Percentiles rank a stretch among this genome's conserved stretches.
These are phyloP conservation scores for Mycena capillaripes DNA, from an alignment of 768 basidiomycete species.

Conservation along the genomic window DNA sequence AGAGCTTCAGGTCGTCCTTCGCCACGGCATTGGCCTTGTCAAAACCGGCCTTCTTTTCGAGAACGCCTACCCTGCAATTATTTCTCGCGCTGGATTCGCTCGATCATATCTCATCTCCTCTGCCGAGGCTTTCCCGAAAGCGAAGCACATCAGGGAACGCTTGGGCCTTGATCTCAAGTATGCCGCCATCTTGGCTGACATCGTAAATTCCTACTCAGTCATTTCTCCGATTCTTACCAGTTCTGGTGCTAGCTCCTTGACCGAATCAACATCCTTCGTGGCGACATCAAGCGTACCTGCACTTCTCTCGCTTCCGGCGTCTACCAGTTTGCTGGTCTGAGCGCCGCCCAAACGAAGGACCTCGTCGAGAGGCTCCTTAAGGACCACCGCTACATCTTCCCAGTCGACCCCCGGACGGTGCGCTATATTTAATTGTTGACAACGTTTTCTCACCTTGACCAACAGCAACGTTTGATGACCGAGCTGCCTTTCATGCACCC, in stretches of 20 bases:
- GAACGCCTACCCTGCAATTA: background rate
- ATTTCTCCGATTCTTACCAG: background rate
- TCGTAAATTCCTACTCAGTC: background rate
- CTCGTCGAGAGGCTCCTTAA: conserved; percentile 14
- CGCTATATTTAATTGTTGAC: background rate
- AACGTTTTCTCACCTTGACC: background rate
- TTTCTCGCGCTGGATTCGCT: conserved; percentile 2
- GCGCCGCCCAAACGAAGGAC: background rate
- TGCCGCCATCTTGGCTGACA: conserved; percentile 1
- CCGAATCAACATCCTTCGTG: conserved; percentile 18
- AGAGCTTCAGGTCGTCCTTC: background rate
- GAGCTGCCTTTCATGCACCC: conserved; percentile 9
- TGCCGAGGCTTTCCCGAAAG: background rate
- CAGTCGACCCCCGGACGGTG: background rate
- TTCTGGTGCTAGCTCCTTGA: background rate
- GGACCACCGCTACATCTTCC: conserved; percentile 20
- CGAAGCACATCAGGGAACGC: background rate
- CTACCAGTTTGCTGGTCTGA: background rate
- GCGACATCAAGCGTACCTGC: conserved; percentile 2
- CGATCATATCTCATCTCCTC: background rate
- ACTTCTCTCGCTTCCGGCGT: background rate
- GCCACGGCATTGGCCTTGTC: background rate
- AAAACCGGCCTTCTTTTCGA: background rate
- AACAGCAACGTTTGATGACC: conserved; percentile 1
- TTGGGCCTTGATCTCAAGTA: background rate